Evolutionary conservation across 768 basidiomycete genomes (phyloP), one percentile per base, ranked within the genome.

Genomic region (Lentinus tigrinus): DNA sequence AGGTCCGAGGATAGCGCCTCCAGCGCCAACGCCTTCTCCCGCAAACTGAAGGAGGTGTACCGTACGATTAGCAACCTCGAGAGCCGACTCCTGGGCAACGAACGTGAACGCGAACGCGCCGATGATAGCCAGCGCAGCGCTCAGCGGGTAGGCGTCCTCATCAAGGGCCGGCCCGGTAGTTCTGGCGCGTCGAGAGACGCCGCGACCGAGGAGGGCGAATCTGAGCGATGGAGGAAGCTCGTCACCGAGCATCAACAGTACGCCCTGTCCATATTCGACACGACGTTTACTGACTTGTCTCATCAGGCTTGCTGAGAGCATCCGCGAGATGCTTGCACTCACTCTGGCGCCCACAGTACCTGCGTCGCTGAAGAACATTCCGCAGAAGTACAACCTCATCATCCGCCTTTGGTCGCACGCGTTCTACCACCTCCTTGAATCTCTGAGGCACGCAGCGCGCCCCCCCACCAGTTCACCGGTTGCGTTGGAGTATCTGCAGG

Each of bases 301-400:
- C 26, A 34, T 31, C 27, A 98, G 95, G 58, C 82, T 98, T 5
- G 93, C 91, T 0, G 95, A 98, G 64, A 82, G 85, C 58, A 93
- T 96, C 64, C 93, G 95, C 72, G 88, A 91, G 58, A 83, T 99
- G 26, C 82, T 99, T 52, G 81, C 85, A 38, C 84, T 96, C 1
- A 91, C 94, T 0, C 82, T 93, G 38, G 87, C 95, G 2, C 93
- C 95, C 0, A 84, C 84, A 10, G 88, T 96, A 0, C 96, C 97
- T 0, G 86, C 91, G 0, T 95, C 94, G 0, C 76, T 98, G 1
- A 89, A 94, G 44, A 86, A 88, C 57, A 91, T 98, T 48, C 93
- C 96, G 0, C 85, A 83, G 38, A 95, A 95, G 67, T 98, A 98
- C 78, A 97, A 97, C 73, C 95, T 98, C 66, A 91, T 96, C 59